phyloP scores from a whole-genome alignment of 2,329 filamentous ascomycete genomes.

The Chaetomium olivaceum region DNA sequence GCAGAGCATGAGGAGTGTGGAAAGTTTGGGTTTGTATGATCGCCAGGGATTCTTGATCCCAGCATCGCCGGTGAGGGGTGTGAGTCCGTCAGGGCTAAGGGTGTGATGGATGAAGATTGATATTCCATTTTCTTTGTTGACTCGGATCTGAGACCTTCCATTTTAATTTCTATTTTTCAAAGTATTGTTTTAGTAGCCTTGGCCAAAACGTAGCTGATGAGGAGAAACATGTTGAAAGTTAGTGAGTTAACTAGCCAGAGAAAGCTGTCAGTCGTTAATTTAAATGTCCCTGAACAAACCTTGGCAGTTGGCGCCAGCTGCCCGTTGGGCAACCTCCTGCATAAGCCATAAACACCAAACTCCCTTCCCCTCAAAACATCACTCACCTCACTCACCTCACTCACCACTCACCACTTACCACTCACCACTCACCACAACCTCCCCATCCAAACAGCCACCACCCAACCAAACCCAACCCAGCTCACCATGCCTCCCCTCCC shows the following conservation, averaged over 20 bases:
- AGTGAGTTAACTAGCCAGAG: too few species aligned
- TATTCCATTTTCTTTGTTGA: background rate
- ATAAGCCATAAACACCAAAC: background rate
- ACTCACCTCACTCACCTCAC: background rate
- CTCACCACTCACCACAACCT: background rate
- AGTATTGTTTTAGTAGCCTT: background rate
- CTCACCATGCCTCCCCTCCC: constrained; percentile 37
- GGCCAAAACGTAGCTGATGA: background rate
- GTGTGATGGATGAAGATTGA: constrained; percentile 6
- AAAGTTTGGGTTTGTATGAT: constrained; percentile 49
- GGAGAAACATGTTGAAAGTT: background rate
- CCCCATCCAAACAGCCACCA: background rate
- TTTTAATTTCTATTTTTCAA: background rate
- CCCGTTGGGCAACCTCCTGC: background rate
- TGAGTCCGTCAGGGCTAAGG: constrained; percentile 16
- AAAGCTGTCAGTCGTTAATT: background rate
- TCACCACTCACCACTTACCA: background rate
- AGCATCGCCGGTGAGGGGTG: constrained; percentile 41
- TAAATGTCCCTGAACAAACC: background rate
- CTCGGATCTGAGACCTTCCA: background rate
- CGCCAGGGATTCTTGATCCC: constrained; percentile 47
- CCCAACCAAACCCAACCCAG: background rate
- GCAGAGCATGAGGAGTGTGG: constrained; percentile 37
- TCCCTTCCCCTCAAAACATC: background rate
- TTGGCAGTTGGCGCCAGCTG: constrained; percentile 14